These are phyloP conservation scores for Spergularia bocconei DNA, from an alignment of 148 eudicot genomes.

Conservation along the genomic window DNA sequence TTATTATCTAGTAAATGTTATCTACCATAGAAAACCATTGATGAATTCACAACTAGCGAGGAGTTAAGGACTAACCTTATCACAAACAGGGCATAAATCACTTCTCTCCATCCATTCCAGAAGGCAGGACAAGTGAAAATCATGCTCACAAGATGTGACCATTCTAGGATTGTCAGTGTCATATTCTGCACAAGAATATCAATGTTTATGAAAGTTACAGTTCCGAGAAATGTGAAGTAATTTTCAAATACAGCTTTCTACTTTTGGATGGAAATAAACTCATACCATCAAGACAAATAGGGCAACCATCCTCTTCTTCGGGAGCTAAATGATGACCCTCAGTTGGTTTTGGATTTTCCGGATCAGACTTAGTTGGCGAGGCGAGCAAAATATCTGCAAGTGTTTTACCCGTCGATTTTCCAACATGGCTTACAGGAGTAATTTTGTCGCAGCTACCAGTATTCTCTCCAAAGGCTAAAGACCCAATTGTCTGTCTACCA, in stretches of 20 bases:
- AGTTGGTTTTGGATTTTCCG: slow-evolving; percentile 41
- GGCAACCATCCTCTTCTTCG: slow-evolving; percentile 83
- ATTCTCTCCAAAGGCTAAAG: slow-evolving; percentile 28
- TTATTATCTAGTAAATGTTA: not conserved
- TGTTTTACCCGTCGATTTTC: slow-evolving; percentile 37
- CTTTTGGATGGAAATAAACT: not conserved
- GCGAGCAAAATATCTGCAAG: slow-evolving; percentile 46
- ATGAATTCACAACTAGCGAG: not conserved
- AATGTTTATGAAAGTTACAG: not conserved
- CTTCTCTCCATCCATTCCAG: slow-evolving; percentile 99
- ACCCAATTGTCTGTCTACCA: slow-evolving; percentile 29
- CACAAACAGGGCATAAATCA: slow-evolving; percentile 81
- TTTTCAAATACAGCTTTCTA: not conserved
- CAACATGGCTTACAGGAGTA: slow-evolving; percentile 27
- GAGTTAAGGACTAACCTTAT: slow-evolving; percentile 51
- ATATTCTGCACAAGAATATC: slow-evolving; percentile 51
- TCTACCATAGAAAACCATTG: not conserved
- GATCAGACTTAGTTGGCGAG: slow-evolving; percentile 58
- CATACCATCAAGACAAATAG: slow-evolving; percentile 91
- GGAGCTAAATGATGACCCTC: slow-evolving; percentile 29
- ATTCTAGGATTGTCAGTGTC: slow-evolving; percentile 74
- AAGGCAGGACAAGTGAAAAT: slow-evolving; percentile 88
- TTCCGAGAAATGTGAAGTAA: not conserved
- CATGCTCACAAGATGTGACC: slow-evolving; percentile 72
- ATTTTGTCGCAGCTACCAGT: slow-evolving; percentile 27